Percentiles rank a stretch among this genome's conserved stretches.
Evolutionary conservation across 106 monocot species (phyloP).

Genomic region (Posidonia australis): DNA sequence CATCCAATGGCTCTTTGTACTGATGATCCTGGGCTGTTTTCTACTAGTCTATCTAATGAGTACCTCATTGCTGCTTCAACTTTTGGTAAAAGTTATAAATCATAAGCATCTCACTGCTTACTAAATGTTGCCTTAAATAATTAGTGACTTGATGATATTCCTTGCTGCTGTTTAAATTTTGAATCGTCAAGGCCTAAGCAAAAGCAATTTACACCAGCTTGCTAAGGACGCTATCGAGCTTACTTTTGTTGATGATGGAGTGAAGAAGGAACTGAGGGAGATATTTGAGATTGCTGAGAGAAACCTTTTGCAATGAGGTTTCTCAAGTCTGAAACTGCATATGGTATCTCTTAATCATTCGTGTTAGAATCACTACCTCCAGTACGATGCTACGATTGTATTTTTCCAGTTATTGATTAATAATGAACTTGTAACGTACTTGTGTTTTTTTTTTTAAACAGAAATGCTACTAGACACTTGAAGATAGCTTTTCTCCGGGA

Average conservation of each 20-base stretch:
- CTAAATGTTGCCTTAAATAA: neutral
- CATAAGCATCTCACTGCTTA: neutral
- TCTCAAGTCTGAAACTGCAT: no score
- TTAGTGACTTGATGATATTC: neutral
- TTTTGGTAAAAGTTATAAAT: slow-evolving; percentile 42
- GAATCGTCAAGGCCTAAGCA: slow-evolving; percentile 38
- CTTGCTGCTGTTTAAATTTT: neutral
- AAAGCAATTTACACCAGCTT: slow-evolving; percentile 45
- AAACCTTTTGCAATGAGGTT: neutral
- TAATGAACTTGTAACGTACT: no score
- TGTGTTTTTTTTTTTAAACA: no score
- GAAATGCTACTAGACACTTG: no score
- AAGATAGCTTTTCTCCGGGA: no score
- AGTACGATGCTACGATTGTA: no score
- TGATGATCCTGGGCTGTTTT: slow-evolving; percentile 86
- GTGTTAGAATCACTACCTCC: no score
- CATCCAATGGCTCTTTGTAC: slow-evolving; percentile 87
- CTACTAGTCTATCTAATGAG: slow-evolving; percentile 74
- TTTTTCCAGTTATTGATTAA: no score
- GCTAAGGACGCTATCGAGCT: slow-evolving; percentile 38
- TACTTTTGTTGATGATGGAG: slow-evolving; percentile 48
- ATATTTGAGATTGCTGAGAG: slow-evolving; percentile 37
- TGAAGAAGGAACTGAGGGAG: slow-evolving; percentile 45
- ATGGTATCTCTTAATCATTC: no score
- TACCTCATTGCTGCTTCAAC: slow-evolving; percentile 61